Evolutionary conservation across 192 early-diverging fungal species (phyloP).

Genomic region (Coemansia sp.): DNA sequence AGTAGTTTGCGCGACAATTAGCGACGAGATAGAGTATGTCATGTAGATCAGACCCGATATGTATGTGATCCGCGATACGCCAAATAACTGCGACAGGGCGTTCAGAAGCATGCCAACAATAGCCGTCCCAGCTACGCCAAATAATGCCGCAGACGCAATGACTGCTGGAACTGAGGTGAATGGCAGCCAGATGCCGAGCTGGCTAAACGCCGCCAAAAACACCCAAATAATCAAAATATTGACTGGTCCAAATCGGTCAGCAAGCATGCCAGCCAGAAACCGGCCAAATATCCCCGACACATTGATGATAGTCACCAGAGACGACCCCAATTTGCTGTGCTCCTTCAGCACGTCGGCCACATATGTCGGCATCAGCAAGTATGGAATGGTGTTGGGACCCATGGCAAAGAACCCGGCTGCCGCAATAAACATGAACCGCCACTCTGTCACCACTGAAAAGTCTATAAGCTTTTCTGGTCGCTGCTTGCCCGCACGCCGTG

Average conservation of each 20-base stretch:
- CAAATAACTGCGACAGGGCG: slow-evolving; percentile 43
- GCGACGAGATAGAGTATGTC: slow-evolving; percentile 44
- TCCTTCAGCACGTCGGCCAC: slow-evolving; percentile 41
- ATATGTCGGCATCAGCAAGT: slow-evolving; percentile 54
- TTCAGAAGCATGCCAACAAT: slow-evolving; percentile 52
- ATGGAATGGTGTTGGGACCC: slow-evolving; percentile 56
- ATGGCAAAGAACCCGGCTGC: slow-evolving; percentile 53
- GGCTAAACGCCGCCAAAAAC: slow-evolving; percentile 40
- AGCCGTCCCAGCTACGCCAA: slow-evolving; percentile 45
- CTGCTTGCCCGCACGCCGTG: slow-evolving; percentile 19
- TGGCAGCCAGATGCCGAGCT: slow-evolving; percentile 55
- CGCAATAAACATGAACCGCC: slow-evolving; percentile 45
- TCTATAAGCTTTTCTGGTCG: slow-evolving; percentile 29
- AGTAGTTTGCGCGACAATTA: slow-evolving; percentile 45
- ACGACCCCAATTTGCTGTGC: slow-evolving; percentile 28
- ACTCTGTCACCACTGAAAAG: slow-evolving; percentile 41
- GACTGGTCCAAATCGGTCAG: slow-evolving; percentile 41
- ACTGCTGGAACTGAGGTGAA: slow-evolving; percentile 26
- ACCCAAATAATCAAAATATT: slow-evolving; percentile 50
- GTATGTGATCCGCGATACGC: slow-evolving; percentile 44
- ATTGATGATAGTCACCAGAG: slow-evolving; percentile 49
- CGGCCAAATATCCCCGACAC: slow-evolving; percentile 53
- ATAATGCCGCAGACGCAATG: slow-evolving; percentile 41
- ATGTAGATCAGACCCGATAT: slow-evolving; percentile 56
- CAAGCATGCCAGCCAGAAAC: slow-evolving; percentile 39